These are phyloP conservation scores for Posidonia oceanica DNA, from an alignment of 116 monocot genomes.

Conservation along the genomic window DNA sequence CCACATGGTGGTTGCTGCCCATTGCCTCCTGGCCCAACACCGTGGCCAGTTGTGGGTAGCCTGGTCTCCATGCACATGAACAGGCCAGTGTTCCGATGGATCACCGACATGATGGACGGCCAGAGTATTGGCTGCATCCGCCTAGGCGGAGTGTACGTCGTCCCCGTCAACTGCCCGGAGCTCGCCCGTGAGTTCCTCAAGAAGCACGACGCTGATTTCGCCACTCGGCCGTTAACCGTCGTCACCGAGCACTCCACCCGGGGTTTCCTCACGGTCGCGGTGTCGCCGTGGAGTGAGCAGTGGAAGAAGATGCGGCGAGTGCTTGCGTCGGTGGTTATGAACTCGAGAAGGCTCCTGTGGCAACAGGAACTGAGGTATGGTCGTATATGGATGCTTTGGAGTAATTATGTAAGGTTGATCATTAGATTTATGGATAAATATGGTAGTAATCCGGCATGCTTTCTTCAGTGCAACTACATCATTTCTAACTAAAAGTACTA, in stretches of 20 bases:
- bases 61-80: not conserved
- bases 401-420: too few relatives aligned
- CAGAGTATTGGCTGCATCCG: constrained; percentile 3
- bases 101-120: not conserved
- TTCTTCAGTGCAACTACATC: too few relatives aligned
- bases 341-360: constrained; percentile 1
- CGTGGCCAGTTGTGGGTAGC: constrained; percentile 4
- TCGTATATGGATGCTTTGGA: too few relatives aligned
- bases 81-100: constrained; percentile 10
- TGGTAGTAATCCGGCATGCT: too few relatives aligned
- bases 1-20: not conserved
- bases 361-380: not conserved
- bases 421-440: too few relatives aligned
- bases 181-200: constrained; percentile 14
- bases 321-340: constrained; percentile 13
- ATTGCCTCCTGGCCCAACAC: not conserved
- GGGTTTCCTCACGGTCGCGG: constrained; percentile 6
- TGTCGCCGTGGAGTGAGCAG: constrained; percentile 14
- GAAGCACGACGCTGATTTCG: constrained; percentile 13
- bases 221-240: constrained; percentile 13
- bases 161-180: constrained; percentile 10
- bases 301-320: constrained; percentile 36
- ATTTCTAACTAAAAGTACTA: too few relatives aligned
- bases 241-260: constrained; percentile 8
- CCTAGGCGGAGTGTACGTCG: constrained; percentile 5